Percentiles rank a stretch among this genome's conserved stretches.
phyloP scores from a whole-genome alignment of 225 moss, liverwort and hornwort species.

The Pseudoscleropodium purum region DNA sequence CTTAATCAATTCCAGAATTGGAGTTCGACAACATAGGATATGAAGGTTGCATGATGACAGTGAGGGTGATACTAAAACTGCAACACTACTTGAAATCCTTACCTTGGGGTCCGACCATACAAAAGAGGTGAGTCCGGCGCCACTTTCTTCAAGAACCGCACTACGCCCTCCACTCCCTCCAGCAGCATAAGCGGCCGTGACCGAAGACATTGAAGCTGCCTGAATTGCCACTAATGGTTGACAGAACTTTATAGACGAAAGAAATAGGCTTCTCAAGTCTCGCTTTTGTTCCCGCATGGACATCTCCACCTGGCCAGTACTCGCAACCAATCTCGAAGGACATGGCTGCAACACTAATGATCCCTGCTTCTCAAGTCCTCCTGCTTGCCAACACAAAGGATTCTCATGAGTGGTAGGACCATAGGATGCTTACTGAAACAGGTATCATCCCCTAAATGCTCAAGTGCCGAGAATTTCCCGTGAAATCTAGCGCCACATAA shows the following conservation, averaged over 20 bases:
- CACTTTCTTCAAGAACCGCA: conserved; percentile 27
- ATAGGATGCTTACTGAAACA: background rate
- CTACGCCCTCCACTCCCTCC: conserved; percentile 11
- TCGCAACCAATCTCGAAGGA: background rate
- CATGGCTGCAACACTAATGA: background rate
- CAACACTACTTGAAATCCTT: background rate
- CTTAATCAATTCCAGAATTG: background rate
- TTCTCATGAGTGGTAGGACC: background rate
- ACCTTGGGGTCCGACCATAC: conserved; percentile 44
- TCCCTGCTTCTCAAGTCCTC: conserved; percentile 23
- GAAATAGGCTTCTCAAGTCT: conserved; percentile 7
- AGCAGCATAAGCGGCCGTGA: conserved; percentile 2
- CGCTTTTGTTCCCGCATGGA: conserved; percentile 1
- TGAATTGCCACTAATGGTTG: conserved; percentile 12
- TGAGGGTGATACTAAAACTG: background rate
- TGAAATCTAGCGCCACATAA: background rate
- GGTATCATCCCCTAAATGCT: background rate
- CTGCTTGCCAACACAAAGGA: background rate
- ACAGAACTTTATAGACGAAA: conserved; percentile 12
- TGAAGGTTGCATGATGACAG: background rate
- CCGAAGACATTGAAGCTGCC: conserved; percentile 12
- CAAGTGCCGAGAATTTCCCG: background rate
- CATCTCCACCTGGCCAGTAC: conserved; percentile 14
- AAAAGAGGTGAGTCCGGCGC: conserved; percentile 26
- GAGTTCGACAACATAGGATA: background rate